These are phyloP conservation scores for Cryptococcus deneoformans DNA, from an alignment of 1,284 basidiomycete species.

Conservation along the genomic window DNA sequence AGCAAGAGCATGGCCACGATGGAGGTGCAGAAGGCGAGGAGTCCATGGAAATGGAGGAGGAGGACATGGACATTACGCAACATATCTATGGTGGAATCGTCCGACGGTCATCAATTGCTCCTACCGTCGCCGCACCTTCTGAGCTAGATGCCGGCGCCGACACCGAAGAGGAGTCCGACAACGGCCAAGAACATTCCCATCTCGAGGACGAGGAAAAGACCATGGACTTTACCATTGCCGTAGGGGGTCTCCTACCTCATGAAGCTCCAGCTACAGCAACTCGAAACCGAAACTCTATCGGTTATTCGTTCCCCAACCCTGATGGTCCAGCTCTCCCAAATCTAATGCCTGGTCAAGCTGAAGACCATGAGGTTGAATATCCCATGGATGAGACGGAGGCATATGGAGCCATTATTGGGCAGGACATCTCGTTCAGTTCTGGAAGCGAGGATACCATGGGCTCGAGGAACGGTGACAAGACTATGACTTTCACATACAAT, in stretches of 20 bases:
- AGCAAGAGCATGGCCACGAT: neutral
- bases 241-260: conserved; percentile 46
- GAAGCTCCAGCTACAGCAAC: conserved; percentile 39
- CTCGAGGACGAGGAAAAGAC: conserved; percentile 44
- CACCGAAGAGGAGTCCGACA: conserved; percentile 11
- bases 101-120: conserved; percentile 11
- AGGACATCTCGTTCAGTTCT: conserved; percentile 29
- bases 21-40: conserved; percentile 20
- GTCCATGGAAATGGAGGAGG: conserved; percentile 25
- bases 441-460: conserved; percentile 26
- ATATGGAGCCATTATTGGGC: conserved; percentile 39
- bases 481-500: conserved; percentile 34
- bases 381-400: conserved; percentile 33
- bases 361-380: conserved; percentile 43
- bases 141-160: conserved; percentile 25
- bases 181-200: conserved; percentile 1
- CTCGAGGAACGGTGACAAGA: conserved; percentile 18
- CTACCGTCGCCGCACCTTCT: conserved; percentile 11
- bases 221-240: conserved; percentile 51
- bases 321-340: conserved; percentile 34
- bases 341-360: conserved; percentile 15
- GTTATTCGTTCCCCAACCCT: conserved; percentile 39
- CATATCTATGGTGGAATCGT: conserved; percentile 40
- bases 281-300: conserved; percentile 36
- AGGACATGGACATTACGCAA: conserved; percentile 46